phyloP scores from a whole-genome alignment of 1,284 basidiomycete genomes.

The Puccinia hordei region DNA sequence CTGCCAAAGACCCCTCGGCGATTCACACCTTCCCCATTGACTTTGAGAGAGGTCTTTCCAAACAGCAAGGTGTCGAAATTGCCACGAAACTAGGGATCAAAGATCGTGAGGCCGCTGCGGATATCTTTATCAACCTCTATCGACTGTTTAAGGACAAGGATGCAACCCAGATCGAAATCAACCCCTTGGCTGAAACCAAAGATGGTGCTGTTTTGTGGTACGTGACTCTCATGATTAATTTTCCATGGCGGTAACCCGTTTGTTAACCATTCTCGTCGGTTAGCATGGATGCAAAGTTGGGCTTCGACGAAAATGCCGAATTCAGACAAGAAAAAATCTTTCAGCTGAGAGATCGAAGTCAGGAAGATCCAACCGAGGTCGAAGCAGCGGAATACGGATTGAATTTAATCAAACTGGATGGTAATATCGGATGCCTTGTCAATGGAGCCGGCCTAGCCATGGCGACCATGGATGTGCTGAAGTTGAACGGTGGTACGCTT shows the following conservation, averaged over 20 bases:
- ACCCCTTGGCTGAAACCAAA: conserved; percentile 91
- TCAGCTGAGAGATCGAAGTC: conserved; percentile 82
- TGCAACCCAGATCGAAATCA: conserved; percentile 99
- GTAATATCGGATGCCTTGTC: conserved; percentile 94
- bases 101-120: conserved; percentile 75
- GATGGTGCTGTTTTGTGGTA: conserved; percentile 94
- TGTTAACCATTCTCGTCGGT: conserved; percentile 3
- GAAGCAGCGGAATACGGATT: conserved; percentile 74
- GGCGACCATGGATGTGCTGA: conserved; percentile 99
- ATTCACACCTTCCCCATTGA: conserved; percentile 95
- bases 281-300: conserved; percentile 99
- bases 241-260: conserved; percentile 8
- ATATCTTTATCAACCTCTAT: conserved; percentile 93
- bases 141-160: conserved; percentile 98
- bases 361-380: conserved; percentile 97
- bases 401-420: conserved; percentile 99
- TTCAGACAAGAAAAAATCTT: conserved; percentile 95
- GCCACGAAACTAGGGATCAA: conserved; percentile 91
- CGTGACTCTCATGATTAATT: conserved; percentile 54
- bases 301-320: conserved; percentile 98
- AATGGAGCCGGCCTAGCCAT: conserved; percentile 99
- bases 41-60: conserved; percentile 79
- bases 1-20: conserved; percentile 90
- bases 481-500: conserved; percentile 76
- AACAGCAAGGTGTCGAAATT: conserved; percentile 72